Evolutionary conservation across 441 rosid species (phyloP), one percentile per base, ranked within the genome.

Genomic region (Mallotus repandus): DNA sequence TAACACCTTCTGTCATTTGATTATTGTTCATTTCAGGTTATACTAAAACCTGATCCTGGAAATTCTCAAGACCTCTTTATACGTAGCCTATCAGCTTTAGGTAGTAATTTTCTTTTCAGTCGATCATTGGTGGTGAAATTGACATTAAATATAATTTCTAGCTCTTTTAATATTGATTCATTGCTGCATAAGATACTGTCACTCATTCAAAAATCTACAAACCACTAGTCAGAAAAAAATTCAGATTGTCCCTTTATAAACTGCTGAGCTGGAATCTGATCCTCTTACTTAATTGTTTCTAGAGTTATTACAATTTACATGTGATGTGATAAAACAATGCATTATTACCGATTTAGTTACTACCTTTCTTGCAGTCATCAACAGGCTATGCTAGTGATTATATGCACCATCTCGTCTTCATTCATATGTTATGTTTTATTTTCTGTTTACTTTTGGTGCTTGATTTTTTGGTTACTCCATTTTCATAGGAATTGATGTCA

Each of bases 11-110:
- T 67, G 13, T 43, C 9, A 32, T 61, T 70, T 22, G 59, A 1
- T 58, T 77, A 15, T 65, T 68, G 68, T 68, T 80, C 29, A 56
- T 86, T 80, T 84, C 86, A 91, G 93, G 99, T 96, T 81, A 89
- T 96, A 59, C 78, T 96, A 61, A 96, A 96, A 83, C 99, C 98
- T 79, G 99, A 96, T 79, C 99, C 98, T 4, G 99, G 97, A 76
- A 91, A 93, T 83, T 91, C 99, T 13, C 99, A 93, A 84, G 94
- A 90, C 67, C 97, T 96, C 78, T 96, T 89, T 78, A 86, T 96
- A 75, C 93, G 86, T 58, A 96, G 99, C 77, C 87, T 96, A 19
- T 85, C 97, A 69, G 98, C 99, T 76, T 82, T 96, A 86, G 99
- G 99, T 96, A 84, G 15, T 16, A 16, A 52, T 45, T 46, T 45